Evolutionary conservation across 2,329 filamentous ascomycete genomes (phyloP), one percentile per base, ranked within the genome.

Genomic region (Didymella arachidicola): DNA sequence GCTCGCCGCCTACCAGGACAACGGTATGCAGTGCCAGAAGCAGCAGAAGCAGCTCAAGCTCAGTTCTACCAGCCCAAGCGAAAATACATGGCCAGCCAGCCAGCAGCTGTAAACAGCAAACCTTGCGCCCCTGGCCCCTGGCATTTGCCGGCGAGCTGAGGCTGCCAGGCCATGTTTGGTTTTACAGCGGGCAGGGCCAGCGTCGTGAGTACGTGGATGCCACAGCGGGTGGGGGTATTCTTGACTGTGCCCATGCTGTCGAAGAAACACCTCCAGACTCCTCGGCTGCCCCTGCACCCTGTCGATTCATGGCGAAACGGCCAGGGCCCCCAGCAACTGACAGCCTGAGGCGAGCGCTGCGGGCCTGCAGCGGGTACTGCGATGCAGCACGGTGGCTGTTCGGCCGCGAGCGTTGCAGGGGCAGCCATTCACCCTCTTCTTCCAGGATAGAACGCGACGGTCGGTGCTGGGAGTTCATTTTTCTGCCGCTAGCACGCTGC

Each of bases 241-340:
- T 50, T 70, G 63, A 70, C 68, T 59, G 61, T 63, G 61, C 51
- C 65, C 58, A 65, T 69, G 59, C 39, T 66, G 68, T 67, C 69
- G 60, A 58, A 65, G 64, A 65, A 70, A 67, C 65, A 66, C 62
- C n/a, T 50, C 38, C 45, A 56, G 25, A 39, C 45, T 49, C 62
- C 47, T 55, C 55, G 46, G 53, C 59, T 57, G 59, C 62, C 66
- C 63, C 60, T 63, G 49, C 60, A 48, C 57, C 63, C 64, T 65
- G 68, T 66, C 67, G 68, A 68, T 69, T 66, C 66, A 53, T 63
- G 53, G 63, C 69, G 50, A 62, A 65, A 66, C 63, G 64, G 62
- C 68, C 70, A 69, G 69, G 71, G 64, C 57, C 70, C 70, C 68
- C 50, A 52, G 68, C 57, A 52, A 49, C 49, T 38, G 52, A 44